phyloP scores from a whole-genome alignment of 805 yeast species.

The Nakazawaea siamensis region DNA sequence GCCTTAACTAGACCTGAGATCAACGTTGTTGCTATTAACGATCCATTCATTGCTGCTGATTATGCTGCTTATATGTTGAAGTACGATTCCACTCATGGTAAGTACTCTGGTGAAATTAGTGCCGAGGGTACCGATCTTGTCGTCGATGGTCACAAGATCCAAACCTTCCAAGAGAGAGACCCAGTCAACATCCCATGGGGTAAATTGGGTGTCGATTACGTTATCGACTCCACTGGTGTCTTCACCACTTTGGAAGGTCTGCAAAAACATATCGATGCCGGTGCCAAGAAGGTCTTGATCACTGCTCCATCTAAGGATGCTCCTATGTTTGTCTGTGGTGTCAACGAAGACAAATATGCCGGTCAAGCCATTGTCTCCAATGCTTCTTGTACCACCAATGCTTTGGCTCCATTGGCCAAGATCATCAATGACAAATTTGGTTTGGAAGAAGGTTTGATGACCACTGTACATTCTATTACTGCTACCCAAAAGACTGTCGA shows the following conservation, averaged over 20 bases:
- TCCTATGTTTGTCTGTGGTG: conserved; percentile 71
- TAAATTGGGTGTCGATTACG: conserved; percentile 50
- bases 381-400: conserved; percentile 71
- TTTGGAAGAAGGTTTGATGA: conserved; percentile 69
- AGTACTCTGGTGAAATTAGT: conserved; percentile 49
- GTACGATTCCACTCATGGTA: conserved; percentile 68
- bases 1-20: conserved; percentile 47
- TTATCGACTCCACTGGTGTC: conserved; percentile 67
- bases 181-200: conserved; percentile 68
- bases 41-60: conserved; percentile 61
- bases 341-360: conserved; percentile 52
- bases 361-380: conserved; percentile 55
- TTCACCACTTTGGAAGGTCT: conserved; percentile 59
- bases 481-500: conserved; percentile 71
- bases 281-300: conserved; percentile 67
- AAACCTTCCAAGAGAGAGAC: conserved; percentile 57
- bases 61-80: conserved; percentile 72
- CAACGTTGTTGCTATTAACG: conserved; percentile 59
- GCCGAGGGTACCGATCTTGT: conserved; percentile 42
- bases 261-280: conserved; percentile 62
- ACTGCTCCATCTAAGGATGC: conserved; percentile 68
- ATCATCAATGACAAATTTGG: conserved; percentile 59
- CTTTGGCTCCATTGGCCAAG: conserved; percentile 69
- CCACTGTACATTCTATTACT: conserved; percentile 66
- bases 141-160: conserved; percentile 42